A percentile compares a stretch with the other conserved stretches of the same genome.
Conservation (phyloP, 2,329 filamentous ascomycete species). For the Trichoderma atroviride region DNA sequence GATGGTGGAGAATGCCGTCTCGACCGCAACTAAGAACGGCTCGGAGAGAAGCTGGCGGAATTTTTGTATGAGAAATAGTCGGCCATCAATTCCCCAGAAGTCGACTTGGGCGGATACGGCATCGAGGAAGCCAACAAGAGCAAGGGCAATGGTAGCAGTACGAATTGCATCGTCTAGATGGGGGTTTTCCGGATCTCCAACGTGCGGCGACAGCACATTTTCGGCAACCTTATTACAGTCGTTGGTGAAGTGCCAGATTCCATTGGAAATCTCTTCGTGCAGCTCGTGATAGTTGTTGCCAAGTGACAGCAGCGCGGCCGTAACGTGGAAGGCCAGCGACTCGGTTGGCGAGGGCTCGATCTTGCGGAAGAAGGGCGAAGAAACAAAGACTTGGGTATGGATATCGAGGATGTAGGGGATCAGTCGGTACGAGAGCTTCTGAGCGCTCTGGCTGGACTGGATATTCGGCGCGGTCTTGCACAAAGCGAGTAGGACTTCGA, state of each 20-base stretch:
- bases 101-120: conserved; percentile 75
- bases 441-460: conserved; percentile 69
- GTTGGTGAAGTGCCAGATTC: conserved; percentile 71
- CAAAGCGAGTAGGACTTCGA: conserved; percentile 86
- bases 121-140: conserved; percentile 87
- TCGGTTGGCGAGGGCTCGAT: conserved; percentile 90
- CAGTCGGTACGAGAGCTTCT: conserved; percentile 77
- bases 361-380: conserved; percentile 79
- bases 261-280: conserved; percentile 65
- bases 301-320: conserved; percentile 78
- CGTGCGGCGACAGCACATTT: conserved; percentile 55
- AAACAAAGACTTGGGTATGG: conserved; percentile 74
- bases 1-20: conserved; percentile 87
- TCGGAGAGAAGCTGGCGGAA: conserved; percentile 78
- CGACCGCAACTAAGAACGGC: conserved; percentile 80
- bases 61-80: conserved; percentile 71
- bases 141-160: conserved; percentile 76
- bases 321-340: conserved; percentile 75
- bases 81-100: conserved; percentile 79
- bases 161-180: conserved; percentile 68
- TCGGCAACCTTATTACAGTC: conserved; percentile 68
- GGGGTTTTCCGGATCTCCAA: conserved; percentile 58
- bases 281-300: conserved; percentile 73
- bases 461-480: conserved; percentile 86
- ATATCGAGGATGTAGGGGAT: conserved; percentile 84